Evolutionary conservation across 306 rosid genomes (phyloP), one percentile per base, ranked within the genome.

Genomic region (Potentilla sterilis): DNA sequence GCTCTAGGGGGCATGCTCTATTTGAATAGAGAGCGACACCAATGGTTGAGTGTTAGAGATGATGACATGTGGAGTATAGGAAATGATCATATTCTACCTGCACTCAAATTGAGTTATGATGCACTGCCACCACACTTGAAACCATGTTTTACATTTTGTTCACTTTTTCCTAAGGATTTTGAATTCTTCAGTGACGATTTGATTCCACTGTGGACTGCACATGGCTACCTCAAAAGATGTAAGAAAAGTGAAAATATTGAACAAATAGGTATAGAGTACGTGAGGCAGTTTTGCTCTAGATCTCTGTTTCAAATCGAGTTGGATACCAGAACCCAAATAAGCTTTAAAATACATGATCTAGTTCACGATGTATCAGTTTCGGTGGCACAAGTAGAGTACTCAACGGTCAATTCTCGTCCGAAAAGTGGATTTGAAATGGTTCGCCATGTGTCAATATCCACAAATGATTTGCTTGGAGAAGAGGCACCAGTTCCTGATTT

Each of bases 111-210:
- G 48, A 74, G 75, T 10, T 79, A 74, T 21, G 61, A 79, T 67
- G 43, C 37, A 43, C 32, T 74, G 70, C 70, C 83, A 35, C 42
- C 55, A 67, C 44, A 67, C 21, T 43, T 79, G 75, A 79, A 73
- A 32, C 76, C 57, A 0, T 80, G 76, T 61, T 75, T 75, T 48
- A 21, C 21, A 19, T 64, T 63, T 44, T 75, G 61, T 75, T 34
- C 78, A 32, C 44, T 76, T 4, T 66, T 49, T 5, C 73, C 73
- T 1, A 66, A 76, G 14, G 72, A 34, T 64, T 18, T 9, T 47
- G 0, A 16, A 41, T 15, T 62, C 5, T 1, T 12, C 2, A 34
- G 18, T 34, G 15, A 0, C 9, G 5, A 6, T 7, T 15, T 62
- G 32, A 15, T 61, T 43, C 32, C 11, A 15, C 2, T 62, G 3